These are phyloP conservation scores for Pezicula neosporulosa DNA, from an alignment of 2,329 filamentous ascomycete species.

Conservation along the genomic window DNA sequence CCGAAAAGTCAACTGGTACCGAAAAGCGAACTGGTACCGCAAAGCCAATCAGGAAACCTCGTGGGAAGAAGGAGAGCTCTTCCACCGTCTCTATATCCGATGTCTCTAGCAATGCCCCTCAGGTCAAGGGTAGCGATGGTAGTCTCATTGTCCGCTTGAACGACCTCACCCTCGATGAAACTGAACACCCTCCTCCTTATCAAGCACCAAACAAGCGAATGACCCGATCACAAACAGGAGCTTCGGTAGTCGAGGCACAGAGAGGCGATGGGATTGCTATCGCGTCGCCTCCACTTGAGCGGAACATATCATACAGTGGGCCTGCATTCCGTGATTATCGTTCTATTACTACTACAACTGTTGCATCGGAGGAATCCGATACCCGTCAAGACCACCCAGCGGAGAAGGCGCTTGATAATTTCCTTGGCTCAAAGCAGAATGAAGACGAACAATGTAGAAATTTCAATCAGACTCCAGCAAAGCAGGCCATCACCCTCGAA, in stretches of 20 bases:
- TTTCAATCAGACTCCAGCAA: slow-evolving; percentile 3
- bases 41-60: slow-evolving; percentile 22
- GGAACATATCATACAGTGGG: not conserved
- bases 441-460: not conserved
- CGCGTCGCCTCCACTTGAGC: too few species aligned
- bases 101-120: too few species aligned
- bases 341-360: not conserved
- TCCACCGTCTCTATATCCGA: slow-evolving; percentile 3
- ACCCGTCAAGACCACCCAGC: slow-evolving; percentile 13
- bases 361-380: not conserved
- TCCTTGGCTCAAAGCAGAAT: not conserved
- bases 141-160: not conserved
- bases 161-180: not conserved
- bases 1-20: too few species aligned
- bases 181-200: not conserved
- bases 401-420: slow-evolving; percentile 14
- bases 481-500: slow-evolving; percentile 18
- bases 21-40: slow-evolving; percentile 23
- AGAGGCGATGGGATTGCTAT: too few species aligned
- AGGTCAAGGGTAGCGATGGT: too few species aligned
- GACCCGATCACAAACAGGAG: not conserved
- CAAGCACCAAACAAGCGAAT: not conserved
- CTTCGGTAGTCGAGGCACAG: not conserved
- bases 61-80: slow-evolving; percentile 20
- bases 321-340: not conserved